Evolutionary conservation across 2,329 filamentous ascomycete species (phyloP), one percentile per base, ranked within the genome.

Genomic region (Xylariaceae sp.): DNA sequence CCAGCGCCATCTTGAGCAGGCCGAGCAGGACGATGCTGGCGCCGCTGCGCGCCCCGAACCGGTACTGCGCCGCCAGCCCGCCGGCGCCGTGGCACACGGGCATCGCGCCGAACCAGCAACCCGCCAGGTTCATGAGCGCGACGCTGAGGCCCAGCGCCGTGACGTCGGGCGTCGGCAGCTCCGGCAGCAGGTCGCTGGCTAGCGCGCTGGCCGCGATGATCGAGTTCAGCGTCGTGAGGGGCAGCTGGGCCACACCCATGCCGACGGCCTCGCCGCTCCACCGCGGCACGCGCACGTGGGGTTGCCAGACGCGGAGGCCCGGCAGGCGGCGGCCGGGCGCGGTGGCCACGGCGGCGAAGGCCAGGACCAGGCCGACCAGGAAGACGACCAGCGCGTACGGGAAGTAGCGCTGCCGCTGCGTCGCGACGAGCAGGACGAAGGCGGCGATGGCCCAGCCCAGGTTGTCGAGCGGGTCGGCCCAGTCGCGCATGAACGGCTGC

Each of bases 71-170:
- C 5, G 92, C 92, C 0, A 96, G 67, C 0, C 90, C 90, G 3
- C 90, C 90, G 1, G 87, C 87, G 5, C 90, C 90, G 55, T 96
- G 92, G 53, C 92, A 96, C 4, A 92, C 79, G 3, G 90, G 92
- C 92, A 53, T 96, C 5, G 83, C 83, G 30, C 89, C 89, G 50
- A 94, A 93, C 84, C 86, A 94, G 50, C 85, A 89, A 12, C 83
- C 83, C 1, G 83, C 57, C 3, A 95, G 64, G 54, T 96, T 96
- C 76, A 94, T 93, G 2, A 68, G 50, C 0, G 81, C 80, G 4
- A 96, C 85, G 35, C 86, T 94, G 39, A 89, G 56, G 2, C 89
- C 90, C 19, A 96, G 68, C 1, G 78, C 69, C 0, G 86, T 90
- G 5, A 87, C 80, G 0, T 76, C 77, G 0, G 87, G 86, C 0